phyloP scores from a whole-genome alignment of 768 basidiomycete species.

The Macrolepiota albuminosa region DNA sequence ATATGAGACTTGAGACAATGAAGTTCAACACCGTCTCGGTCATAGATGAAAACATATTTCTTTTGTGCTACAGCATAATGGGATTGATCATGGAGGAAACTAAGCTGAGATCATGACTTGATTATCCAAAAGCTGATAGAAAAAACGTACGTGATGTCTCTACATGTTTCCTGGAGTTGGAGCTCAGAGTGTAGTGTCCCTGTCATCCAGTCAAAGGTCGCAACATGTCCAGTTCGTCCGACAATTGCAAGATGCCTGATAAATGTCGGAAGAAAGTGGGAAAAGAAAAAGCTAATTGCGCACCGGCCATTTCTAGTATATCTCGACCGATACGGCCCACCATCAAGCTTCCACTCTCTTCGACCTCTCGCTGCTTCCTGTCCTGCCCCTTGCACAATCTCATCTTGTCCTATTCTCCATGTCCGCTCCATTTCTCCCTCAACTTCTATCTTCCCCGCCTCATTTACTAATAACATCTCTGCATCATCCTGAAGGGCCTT shows the following conservation, averaged over 20 bases:
- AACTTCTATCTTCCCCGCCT: constrained; percentile 67
- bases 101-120: constrained; percentile 21
- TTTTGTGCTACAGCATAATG: constrained; percentile 95
- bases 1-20: constrained; percentile 81
- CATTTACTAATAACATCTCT: constrained; percentile 63
- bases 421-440: constrained; percentile 84
- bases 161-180: constrained; percentile 83
- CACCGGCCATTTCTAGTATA: constrained; percentile 92
- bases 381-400: constrained; percentile 63
- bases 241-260: constrained; percentile 81
- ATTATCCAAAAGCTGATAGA: background rate
- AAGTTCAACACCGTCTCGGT: constrained; percentile 88
- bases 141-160: constrained; percentile 82
- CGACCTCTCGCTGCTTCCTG: constrained; percentile 73
- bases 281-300: constrained; percentile 18
- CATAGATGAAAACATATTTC: constrained; percentile 95
- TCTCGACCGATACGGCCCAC: constrained; percentile 78
- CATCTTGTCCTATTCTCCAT: constrained; percentile 82
- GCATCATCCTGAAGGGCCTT: constrained; percentile 65
- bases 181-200: constrained; percentile 84
- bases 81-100: constrained; percentile 89
- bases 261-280: background rate
- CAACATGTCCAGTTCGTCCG: constrained; percentile 79
- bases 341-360: constrained; percentile 77
- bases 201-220: constrained; percentile 91